Percentiles rank a stretch among this genome's conserved stretches.
These are phyloP conservation scores for Obelidium mucronatum DNA, from an alignment of 192 early-diverging fungal genomes.

Conservation along the genomic window DNA sequence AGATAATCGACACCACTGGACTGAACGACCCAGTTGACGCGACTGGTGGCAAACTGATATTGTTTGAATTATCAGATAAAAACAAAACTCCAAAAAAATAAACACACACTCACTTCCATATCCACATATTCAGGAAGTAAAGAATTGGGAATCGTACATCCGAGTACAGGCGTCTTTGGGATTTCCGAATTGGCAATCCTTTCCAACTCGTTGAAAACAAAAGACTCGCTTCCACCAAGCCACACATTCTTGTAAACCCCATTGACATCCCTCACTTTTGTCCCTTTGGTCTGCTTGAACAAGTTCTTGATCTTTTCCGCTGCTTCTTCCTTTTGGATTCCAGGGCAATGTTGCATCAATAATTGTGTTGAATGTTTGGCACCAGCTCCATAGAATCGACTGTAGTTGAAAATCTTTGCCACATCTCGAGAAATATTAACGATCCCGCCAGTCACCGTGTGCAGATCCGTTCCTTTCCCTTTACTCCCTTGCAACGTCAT, in stretches of 20 bases:
- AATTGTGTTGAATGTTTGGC: slow-evolving; percentile 80
- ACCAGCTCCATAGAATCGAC: slow-evolving; percentile 95
- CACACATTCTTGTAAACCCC: slow-evolving; percentile 61
- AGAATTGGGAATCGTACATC: slow-evolving; percentile 89
- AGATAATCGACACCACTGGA: slow-evolving; percentile 98
- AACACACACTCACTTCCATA: slow-evolving; percentile 50
- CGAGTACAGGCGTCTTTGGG: slow-evolving; percentile 86
- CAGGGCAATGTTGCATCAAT: slow-evolving; percentile 80
- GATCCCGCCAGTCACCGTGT: slow-evolving; percentile 90
- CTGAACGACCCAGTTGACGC: slow-evolving; percentile 98
- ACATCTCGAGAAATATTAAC: slow-evolving; percentile 85
- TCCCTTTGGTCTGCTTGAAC: slow-evolving; percentile 86
- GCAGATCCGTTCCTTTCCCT: slow-evolving; percentile 85
- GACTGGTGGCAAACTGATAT: slow-evolving; percentile 79
- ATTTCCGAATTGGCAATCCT: slow-evolving; percentile 73
- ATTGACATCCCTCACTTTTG: slow-evolving; percentile 46
- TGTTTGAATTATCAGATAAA: slow-evolving; percentile 13
- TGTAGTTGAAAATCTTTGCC: slow-evolving; percentile 97
- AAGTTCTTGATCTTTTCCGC: slow-evolving; percentile 70
- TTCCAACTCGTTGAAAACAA: slow-evolving; percentile 95
- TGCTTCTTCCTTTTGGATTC: slow-evolving; percentile 71
- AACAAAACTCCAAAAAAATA: slow-evolving; percentile 18
- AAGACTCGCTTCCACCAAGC: slow-evolving; percentile 91
- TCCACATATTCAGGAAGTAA: slow-evolving; percentile 57
- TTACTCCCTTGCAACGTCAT: slow-evolving; percentile 98